A percentile compares a stretch with the other conserved stretches of the same genome.
Evolutionary conservation across 345 rosid species (phyloP).

Genomic region (Eucalyptus sp.): DNA sequence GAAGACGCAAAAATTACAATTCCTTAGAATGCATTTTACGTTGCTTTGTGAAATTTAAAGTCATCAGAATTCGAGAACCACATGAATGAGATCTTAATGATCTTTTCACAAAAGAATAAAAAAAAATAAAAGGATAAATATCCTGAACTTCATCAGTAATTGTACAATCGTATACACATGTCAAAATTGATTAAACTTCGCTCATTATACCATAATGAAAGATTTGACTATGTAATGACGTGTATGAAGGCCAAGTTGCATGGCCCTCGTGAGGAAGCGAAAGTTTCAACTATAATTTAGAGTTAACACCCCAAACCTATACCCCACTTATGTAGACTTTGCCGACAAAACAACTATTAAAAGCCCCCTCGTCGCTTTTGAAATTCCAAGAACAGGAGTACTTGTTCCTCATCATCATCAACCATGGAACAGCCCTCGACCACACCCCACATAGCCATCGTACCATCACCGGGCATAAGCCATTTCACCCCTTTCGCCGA

Average conservation of each 20-base stretch:
- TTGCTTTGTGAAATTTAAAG: background rate
- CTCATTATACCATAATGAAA: background rate
- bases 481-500: slow-evolving; percentile 62
- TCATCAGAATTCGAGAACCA: background rate
- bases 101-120: background rate
- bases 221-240: background rate
- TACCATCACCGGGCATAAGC: slow-evolving; percentile 72
- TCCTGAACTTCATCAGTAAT: background rate
- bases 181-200: background rate
- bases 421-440: slow-evolving; percentile 15
- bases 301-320: too few relatives aligned
- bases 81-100: background rate
- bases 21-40: background rate
- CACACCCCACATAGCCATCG: slow-evolving; percentile 27
- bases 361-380: background rate
- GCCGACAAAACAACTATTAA: background rate
- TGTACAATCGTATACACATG: background rate
- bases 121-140: background rate
- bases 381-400: background rate
- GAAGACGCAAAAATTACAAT: background rate
- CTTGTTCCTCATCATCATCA: background rate
- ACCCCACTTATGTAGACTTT: too few relatives aligned
- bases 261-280: background rate
- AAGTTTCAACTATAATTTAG: background rate
- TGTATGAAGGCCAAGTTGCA: background rate